Evolutionary conservation across 1,284 basidiomycete species (phyloP).

Genomic region (Fomitopsis schrenkii): DNA sequence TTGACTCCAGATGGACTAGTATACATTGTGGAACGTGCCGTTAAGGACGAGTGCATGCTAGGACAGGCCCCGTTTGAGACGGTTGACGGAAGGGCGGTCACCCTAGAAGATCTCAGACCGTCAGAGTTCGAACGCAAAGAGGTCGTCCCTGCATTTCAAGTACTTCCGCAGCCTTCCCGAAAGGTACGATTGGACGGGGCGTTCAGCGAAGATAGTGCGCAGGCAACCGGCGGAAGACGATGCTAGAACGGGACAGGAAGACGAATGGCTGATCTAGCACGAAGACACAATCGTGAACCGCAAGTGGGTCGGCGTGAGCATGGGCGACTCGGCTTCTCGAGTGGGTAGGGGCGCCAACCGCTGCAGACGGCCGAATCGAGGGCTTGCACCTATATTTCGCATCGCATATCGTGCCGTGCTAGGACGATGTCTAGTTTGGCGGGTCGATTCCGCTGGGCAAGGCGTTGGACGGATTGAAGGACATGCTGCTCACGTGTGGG

Average conservation of each 20-base stretch:
- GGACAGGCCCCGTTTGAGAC: constrained; percentile 45
- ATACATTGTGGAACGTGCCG: constrained; percentile 56
- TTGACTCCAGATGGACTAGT: constrained; percentile 55
- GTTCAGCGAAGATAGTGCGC: constrained; percentile 45
- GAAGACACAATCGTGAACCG: constrained; percentile 62
- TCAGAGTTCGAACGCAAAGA: constrained; percentile 37
- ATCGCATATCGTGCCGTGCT: constrained; percentile 56
- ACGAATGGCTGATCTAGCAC: constrained; percentile 49
- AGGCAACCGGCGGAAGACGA: constrained; percentile 63
- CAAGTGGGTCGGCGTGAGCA: constrained; percentile 52
- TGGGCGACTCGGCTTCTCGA: constrained; percentile 54
- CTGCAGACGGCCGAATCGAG: constrained; percentile 6
- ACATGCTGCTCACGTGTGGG: constrained; percentile 62
- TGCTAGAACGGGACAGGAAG: constrained; percentile 44
- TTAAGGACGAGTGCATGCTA: neutral
- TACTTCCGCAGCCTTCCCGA: too few relatives aligned
- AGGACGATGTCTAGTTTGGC: constrained; percentile 60
- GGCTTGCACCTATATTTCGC: constrained; percentile 53
- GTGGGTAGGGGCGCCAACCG: constrained; percentile 29
- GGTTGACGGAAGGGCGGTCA: constrained; percentile 43
- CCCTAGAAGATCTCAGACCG: constrained; percentile 38
- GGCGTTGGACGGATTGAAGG: constrained; percentile 39
- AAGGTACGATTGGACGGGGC: constrained; percentile 7
- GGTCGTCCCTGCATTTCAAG: too few relatives aligned
- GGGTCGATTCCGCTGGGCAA: constrained; percentile 52